Evolutionary conservation across 1,284 basidiomycete genomes (phyloP), one percentile per base, ranked within the genome.

Genomic region (Leccinum ponderosum): DNA sequence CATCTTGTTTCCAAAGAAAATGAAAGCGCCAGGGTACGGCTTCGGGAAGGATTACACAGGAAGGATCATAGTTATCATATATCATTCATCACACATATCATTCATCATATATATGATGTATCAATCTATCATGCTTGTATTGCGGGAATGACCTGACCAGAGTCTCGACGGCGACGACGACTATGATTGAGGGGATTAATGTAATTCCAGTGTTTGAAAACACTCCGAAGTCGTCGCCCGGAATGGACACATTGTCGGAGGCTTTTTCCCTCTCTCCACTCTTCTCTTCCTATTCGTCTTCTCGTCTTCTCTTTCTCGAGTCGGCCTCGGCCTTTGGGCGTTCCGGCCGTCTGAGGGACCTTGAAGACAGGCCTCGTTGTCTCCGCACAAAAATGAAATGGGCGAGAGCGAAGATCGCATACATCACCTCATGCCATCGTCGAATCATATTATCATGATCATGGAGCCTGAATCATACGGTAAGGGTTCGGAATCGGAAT

Each of bases 361-460:
- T 20, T 17, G 9, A 44, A 20, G 17, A 42, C 9, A 6, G 11
- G 17, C 62, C 55, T 55, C 64, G n/a, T 44, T 53, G 64, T 65
- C 59, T 60, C 62, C 62, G 62, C 62, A 65, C 1, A 37, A 25
- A 63, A 50, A 50, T 25, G 14, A 50, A 50, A 50, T 50, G 42
- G 17, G 42, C 3, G 17, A 42, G 15, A 44, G n/a, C n/a, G 42
- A 44, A 17, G 42, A 44, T 44, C 42, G 42, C 42, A 44, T 42
- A 17, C 42, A 44, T 44, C 42, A 44, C 42, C 42, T 44, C 42
- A 44, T 44, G 42, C 17, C 42, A 44, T 44, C 42, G 42, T 44
- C 39, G 39, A 42, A 42, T 42, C 39, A 42, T 17, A 17, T 17
- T 11, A 17, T 17, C n/a, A 44, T 44, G 42, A 44, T 44, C 17